phyloP scores from a whole-genome alignment of 1,139 yeast species.

The Geotrichum europaeum region DNA sequence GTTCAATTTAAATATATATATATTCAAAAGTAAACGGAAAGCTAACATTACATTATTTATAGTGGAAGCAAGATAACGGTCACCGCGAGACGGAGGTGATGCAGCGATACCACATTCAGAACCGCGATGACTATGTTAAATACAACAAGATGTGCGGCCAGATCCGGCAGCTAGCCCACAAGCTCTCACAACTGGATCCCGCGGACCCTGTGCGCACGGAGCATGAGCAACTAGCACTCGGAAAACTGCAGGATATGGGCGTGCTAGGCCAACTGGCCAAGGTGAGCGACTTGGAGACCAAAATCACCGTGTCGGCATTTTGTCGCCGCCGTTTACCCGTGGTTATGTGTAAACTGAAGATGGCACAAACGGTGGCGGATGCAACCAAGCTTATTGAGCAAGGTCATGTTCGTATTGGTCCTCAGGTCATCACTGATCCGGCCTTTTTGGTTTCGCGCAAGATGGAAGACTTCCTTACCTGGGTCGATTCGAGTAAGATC shows the following conservation, averaged over 20 bases:
- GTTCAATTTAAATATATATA: neutral
- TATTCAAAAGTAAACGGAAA: neutral
- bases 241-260: constrained; percentile 85
- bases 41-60: constrained; percentile 1
- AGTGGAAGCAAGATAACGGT: constrained; percentile 91
- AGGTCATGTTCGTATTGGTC: constrained; percentile 97
- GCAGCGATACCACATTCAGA: constrained; percentile 88
- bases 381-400: constrained; percentile 92
- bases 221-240: constrained; percentile 81
- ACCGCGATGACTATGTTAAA: constrained; percentile 92
- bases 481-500: constrained; percentile 95
- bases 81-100: constrained; percentile 94
- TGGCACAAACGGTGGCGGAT: constrained; percentile 86
- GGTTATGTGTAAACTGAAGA: constrained; percentile 87
- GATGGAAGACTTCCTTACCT: constrained; percentile 93
- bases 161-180: constrained; percentile 78
- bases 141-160: constrained; percentile 91
- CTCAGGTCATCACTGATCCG: constrained; percentile 90
- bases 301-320: constrained; percentile 83
- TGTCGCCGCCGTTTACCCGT: constrained; percentile 92
- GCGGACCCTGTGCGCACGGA: constrained; percentile 78
- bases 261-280: constrained; percentile 63
- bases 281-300: constrained; percentile 88
- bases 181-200: constrained; percentile 75
- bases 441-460: constrained; percentile 84